These are phyloP conservation scores for Phoma sp. DNA, from an alignment of 2,329 filamentous ascomycete genomes.

Conservation along the genomic window DNA sequence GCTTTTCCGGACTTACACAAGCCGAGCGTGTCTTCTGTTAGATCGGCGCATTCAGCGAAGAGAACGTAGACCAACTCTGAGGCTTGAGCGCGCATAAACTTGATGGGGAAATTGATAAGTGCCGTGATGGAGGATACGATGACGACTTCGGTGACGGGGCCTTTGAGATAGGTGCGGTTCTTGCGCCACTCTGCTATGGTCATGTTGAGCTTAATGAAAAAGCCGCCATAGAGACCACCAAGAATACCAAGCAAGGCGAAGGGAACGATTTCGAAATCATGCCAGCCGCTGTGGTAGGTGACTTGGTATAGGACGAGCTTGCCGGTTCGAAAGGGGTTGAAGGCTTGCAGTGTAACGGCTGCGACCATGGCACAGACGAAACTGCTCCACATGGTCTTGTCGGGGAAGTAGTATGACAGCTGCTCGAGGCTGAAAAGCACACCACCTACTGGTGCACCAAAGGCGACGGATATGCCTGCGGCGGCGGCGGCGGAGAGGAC, in stretches of 20 bases:
- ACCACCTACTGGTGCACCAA: slow-evolving; percentile 91
- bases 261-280: slow-evolving; percentile 90
- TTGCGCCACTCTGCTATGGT: slow-evolving; percentile 81
- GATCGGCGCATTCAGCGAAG: slow-evolving; percentile 86
- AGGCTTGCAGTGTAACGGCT: slow-evolving; percentile 86
- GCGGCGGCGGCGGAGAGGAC: slow-evolving; percentile 91
- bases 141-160: slow-evolving; percentile 79
- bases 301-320: slow-evolving; percentile 97
- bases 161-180: slow-evolving; percentile 67
- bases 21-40: slow-evolving; percentile 84
- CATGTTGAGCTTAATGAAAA: slow-evolving; percentile 97
- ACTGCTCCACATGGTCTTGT: slow-evolving; percentile 99
- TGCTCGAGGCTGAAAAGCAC: slow-evolving; percentile 96
- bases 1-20: slow-evolving; percentile 88
- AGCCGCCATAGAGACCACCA: slow-evolving; percentile 90
- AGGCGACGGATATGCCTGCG: slow-evolving; percentile 90
- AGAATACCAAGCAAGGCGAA: slow-evolving; percentile 86
- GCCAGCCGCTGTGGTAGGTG: slow-evolving; percentile 89
- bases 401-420: slow-evolving; percentile 95
- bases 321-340: slow-evolving; percentile 93
- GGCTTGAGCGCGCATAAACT: slow-evolving; percentile 92
- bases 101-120: slow-evolving; percentile 91
- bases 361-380: slow-evolving; percentile 99
- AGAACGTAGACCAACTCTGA: slow-evolving; percentile 90
- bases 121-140: slow-evolving; percentile 82